Conservation (phyloP, 2,329 filamentous ascomycete genomes). For the Celoporthe dispersa region DNA sequence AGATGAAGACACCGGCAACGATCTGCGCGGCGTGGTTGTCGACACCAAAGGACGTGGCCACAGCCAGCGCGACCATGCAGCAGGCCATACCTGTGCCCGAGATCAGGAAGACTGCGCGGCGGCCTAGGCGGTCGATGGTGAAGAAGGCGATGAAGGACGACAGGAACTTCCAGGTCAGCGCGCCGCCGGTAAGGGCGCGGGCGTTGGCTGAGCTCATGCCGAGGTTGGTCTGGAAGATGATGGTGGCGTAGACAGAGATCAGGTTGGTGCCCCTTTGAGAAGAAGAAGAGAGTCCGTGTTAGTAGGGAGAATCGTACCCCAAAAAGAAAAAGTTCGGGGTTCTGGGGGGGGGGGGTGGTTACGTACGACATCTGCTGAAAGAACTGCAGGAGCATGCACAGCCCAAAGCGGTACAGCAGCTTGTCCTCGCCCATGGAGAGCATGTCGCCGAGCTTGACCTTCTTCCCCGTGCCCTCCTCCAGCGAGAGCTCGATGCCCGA, state of each 20-base stretch:
- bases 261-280: slow-evolving; percentile 46
- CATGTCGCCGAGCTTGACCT: slow-evolving; percentile 47
- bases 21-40: slow-evolving; percentile 52
- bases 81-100: slow-evolving; percentile 55
- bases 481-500: slow-evolving; percentile 30
- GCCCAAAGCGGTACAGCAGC: slow-evolving; percentile 53
- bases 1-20: slow-evolving; percentile 59
- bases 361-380: slow-evolving; percentile 51
- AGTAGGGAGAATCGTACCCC: background rate
- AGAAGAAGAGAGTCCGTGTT: background rate
- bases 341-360: slow-evolving; percentile 29
- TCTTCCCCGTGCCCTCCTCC: slow-evolving; percentile 41
- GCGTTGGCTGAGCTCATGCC: slow-evolving; percentile 43
- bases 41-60: slow-evolving; percentile 53
- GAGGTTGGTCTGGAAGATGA: slow-evolving; percentile 47
- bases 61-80: slow-evolving; percentile 59
- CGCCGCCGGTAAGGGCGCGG: slow-evolving; percentile 50
- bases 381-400: slow-evolving; percentile 55
- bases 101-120: slow-evolving; percentile 56
- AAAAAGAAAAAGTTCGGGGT: no score
- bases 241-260: slow-evolving; percentile 51
- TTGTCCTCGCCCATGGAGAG: slow-evolving; percentile 55
- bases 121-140: slow-evolving; percentile 55
- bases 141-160: slow-evolving; percentile 55
- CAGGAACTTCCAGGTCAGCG: slow-evolving; percentile 61